These are phyloP conservation scores for Podospora tetraspora DNA, from an alignment of 495 filamentous ascomycete genomes.

Conservation along the genomic window DNA sequence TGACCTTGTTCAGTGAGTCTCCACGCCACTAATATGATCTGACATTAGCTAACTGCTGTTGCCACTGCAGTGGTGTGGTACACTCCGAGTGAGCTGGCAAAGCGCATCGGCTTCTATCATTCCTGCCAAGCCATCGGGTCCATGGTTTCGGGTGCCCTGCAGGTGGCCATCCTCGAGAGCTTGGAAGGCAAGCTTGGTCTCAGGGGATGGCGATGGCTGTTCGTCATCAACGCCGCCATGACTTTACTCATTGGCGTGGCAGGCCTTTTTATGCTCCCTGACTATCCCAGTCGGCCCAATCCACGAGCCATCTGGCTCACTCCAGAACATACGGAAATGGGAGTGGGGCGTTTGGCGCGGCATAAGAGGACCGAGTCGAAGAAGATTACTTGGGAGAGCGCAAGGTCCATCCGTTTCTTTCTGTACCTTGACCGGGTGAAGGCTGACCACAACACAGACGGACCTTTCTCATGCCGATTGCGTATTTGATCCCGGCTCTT, in stretches of 20 bases:
- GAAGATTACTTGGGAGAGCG: conserved; percentile 34
- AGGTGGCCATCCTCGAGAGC: conserved; percentile 48
- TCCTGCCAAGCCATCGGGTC: conserved; percentile 36
- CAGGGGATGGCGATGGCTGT: conserved; percentile 56
- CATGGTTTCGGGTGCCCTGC: conserved; percentile 44
- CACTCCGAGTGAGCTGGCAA: conserved; percentile 33
- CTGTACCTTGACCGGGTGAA: neutral
- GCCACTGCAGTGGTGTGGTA: conserved; percentile 34
- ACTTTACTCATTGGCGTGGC: conserved; percentile 43
- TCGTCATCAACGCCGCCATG: conserved; percentile 45
- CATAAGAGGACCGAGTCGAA: conserved; percentile 34
- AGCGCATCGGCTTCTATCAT: conserved; percentile 42
- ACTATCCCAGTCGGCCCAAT: conserved; percentile 40
- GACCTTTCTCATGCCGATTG: conserved; percentile 32
- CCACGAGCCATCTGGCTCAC: conserved; percentile 37
- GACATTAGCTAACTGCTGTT: neutral
- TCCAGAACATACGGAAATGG: conserved; percentile 24
- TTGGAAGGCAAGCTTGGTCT: conserved; percentile 45
- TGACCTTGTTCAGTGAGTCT: conserved; percentile 35
- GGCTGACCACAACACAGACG: conserved; percentile 21
- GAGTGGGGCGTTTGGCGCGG: conserved; percentile 29
- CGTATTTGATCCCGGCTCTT: conserved; percentile 33
- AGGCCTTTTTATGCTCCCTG: conserved; percentile 48
- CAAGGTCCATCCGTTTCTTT: conserved; percentile 19
- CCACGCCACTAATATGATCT: no score